Base-by-base conservation (phyloP, 148 eudicot genomes). In the Amaranthus cruentus region DNA sequence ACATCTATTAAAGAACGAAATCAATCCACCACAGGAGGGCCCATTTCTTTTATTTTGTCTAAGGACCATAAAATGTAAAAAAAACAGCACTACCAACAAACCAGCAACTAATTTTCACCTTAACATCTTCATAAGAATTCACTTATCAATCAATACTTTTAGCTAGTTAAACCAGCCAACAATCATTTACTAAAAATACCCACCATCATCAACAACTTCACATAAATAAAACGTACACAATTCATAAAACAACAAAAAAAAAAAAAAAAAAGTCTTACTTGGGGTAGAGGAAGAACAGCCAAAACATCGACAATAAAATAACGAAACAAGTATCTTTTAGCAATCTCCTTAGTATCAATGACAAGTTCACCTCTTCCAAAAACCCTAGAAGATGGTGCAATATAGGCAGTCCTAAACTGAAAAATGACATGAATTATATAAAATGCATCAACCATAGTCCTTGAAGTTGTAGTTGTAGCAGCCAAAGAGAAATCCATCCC, bases 341-440 rank as follows among this genome's bases (percentile, higher is more conserved):
- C 99, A 63, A 95, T 95, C 77, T 95, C 85, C 68, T 78, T 70
- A 62, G 96, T 83, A 85, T 91, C 93, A 66, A 95, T 95, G 15
- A 95, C 99, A 78, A 95, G 99, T 87, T 95, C 99, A 79, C 99
- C 98, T 58, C 98, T 85, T 68, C 98, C 98, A 85, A 94, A 94
- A 61, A 94, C 98, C 54, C 98, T 82, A 75, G 98, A 95, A 50
- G 99, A 95, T 49, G 98, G 99, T 38, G 99, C 99, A 86, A 95
- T 95, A 54, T 88, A 95, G 28, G 99, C 97, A 65, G 99, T 95
- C 63, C 97, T 86, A 78, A 95, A 95, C 65, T 91, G 94, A 76
- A 95, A 88, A 79, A 79, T 88, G 89, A 91, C 84, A 80, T 87
- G 99, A 70, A 91, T 72, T 78, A 95, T 90, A 73, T 95, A 95